Conservation (phyloP, 164 flowering plant species). For the Cinnamomum micranthum region DNA sequence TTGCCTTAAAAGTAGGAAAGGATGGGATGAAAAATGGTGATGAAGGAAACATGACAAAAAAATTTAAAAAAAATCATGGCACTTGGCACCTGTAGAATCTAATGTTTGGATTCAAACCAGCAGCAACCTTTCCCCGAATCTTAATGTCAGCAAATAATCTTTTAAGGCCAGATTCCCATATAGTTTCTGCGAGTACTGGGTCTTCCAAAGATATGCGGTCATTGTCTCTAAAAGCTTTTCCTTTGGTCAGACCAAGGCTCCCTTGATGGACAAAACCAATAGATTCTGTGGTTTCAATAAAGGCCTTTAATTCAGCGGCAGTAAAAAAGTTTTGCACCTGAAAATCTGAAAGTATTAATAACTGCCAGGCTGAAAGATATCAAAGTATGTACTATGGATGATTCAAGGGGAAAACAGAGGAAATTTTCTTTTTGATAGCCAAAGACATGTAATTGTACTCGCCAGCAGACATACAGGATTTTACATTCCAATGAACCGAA, state of each 20-base stretch:
- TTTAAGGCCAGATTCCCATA: slow-evolving; percentile 83
- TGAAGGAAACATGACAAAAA: neutral
- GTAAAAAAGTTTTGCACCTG: slow-evolving; percentile 78
- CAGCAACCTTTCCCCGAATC: slow-evolving; percentile 78
- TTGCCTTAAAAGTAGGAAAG: neutral
- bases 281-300: slow-evolving; percentile 65
- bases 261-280: slow-evolving; percentile 87
- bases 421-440: no score
- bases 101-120: slow-evolving; percentile 91
- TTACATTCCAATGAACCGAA: neutral
- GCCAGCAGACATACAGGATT: neutral
- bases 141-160: slow-evolving; percentile 56
- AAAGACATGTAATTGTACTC: no score
- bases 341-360: slow-evolving; percentile 13
- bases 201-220: slow-evolving; percentile 77
- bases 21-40: neutral
- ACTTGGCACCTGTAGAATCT: slow-evolving; percentile 76
- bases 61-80: no score
- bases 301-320: slow-evolving; percentile 67
- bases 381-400: neutral
- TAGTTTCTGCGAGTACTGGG: slow-evolving; percentile 61
- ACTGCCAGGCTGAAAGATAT: neutral
- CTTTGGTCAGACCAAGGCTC: slow-evolving; percentile 84
- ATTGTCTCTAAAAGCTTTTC: slow-evolving; percentile 94
- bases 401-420: neutral